Conservation (phyloP, 306 rosid species). For the Pterocarpus macrocarpus region DNA sequence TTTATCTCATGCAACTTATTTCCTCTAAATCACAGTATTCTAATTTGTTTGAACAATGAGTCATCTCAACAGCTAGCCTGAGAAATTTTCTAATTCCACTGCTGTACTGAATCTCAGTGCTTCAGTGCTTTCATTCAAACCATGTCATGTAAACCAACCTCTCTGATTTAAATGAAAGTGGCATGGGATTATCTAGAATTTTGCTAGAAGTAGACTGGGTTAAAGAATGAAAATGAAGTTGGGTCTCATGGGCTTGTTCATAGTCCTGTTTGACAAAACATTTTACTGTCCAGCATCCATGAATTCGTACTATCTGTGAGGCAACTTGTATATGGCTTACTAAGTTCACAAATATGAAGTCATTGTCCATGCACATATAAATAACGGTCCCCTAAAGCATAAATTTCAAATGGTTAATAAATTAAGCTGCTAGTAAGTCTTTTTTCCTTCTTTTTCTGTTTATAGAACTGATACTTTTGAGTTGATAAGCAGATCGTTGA, state of each 20-base stretch:
- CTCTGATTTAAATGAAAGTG: conserved; percentile 14
- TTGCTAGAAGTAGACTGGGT: not conserved
- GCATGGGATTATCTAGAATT: not conserved
- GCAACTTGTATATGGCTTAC: not conserved
- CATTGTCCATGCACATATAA: conserved; percentile 5
- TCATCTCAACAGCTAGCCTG: conserved; percentile 16
- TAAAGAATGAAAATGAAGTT: conserved; percentile 3
- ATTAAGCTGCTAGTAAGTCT: not conserved
- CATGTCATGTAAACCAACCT: not conserved
- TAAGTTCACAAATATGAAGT: conserved; percentile 26
- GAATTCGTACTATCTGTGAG: not conserved
- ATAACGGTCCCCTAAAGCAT: not conserved
- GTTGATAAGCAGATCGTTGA: conserved; percentile 18
- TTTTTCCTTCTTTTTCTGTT: too few species aligned
- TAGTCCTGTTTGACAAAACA: not conserved
- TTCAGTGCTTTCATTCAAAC: conserved; percentile 16
- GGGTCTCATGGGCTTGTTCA: too few species aligned
- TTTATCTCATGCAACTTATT: too few species aligned
- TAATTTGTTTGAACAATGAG: not conserved
- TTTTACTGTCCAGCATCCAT: not conserved
- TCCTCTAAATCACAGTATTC: too few species aligned
- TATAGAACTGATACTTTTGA: not conserved
- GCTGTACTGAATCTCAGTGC: not conserved
- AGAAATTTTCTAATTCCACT: conserved; percentile 6
- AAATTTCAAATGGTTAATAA: not conserved